These are phyloP conservation scores for Mucor saturninus DNA, from an alignment of 371 early-diverging fungal species.

Conservation along the genomic window DNA sequence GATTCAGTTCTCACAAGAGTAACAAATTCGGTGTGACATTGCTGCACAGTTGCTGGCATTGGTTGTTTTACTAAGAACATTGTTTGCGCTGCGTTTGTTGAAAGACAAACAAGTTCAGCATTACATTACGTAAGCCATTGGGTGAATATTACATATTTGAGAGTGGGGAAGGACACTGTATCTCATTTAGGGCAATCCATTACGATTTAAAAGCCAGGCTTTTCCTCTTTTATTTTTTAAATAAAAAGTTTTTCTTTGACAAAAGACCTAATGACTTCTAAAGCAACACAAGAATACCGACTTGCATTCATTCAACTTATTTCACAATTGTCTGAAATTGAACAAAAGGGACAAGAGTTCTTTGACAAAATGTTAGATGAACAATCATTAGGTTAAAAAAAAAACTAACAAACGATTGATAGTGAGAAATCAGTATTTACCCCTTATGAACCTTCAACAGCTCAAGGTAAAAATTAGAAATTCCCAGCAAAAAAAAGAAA, in stretches of 20 bases:
- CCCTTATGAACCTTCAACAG: conserved; percentile 39
- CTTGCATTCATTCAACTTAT: conserved; percentile 47
- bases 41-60: too few relatives aligned
- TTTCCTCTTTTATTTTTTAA: too few relatives aligned
- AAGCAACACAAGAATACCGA: conserved; percentile 56
- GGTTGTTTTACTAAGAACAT: too few relatives aligned
- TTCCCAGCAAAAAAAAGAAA: not conserved
- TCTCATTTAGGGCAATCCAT: too few relatives aligned
- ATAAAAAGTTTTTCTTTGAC: not conserved
- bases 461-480: conserved; percentile 29
- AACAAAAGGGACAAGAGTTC: conserved; percentile 48
- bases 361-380: conserved; percentile 48
- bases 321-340: conserved; percentile 49
- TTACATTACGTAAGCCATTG: too few relatives aligned
- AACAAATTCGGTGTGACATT: too few relatives aligned
- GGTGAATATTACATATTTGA: too few relatives aligned
- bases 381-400: not conserved
- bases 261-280: conserved; percentile 37
- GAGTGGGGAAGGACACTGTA: too few relatives aligned
- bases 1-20: too few relatives aligned
- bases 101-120: too few relatives aligned
- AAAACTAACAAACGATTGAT: not conserved
- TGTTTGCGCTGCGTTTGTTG: too few relatives aligned
- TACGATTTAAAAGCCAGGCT: too few relatives aligned
- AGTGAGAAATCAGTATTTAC: conserved; percentile 45